Evolutionary conservation across 1,284 basidiomycete species (phyloP), one percentile per base, ranked within the genome.

Genomic region (Microbotryum violaceum): DNA sequence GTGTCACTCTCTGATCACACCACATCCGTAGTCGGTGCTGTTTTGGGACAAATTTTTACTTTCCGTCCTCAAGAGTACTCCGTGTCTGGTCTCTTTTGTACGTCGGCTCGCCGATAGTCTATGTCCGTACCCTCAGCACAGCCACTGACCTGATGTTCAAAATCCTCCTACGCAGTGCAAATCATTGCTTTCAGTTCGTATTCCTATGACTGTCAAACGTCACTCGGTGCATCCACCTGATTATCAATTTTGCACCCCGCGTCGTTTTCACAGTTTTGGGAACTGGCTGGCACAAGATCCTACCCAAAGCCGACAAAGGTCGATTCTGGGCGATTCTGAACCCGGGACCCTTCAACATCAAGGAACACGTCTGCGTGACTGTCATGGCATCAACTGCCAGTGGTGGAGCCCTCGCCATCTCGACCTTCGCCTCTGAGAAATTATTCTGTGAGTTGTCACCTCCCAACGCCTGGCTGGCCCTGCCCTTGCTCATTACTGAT

Each of bases 371-470:
- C 0, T 81, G 82, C 33, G 82, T 86, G 45, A 79, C 84, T 23
- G 85, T 86, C 65, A 84, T 85, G 82, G 72, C 84, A 3, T 82
- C 82, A 49, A 82, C 85, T 4, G 83, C 84, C 1, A 80, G 82
- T 3, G 80, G 79, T 9, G 81, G 82, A 0, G 84, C 85, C 0
- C 78, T 85, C 45, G 85, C 80, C 0, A 84, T 84, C 48, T 81
- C 83, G 60, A 78, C 87, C 44, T 78, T 86, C 54, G 83, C 84
- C 0, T 83, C 84, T 0, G 79, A 86, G 49, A 78, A 81, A 66
- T 70, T 82, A 18, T 82, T 80, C 72, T 37, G 23, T 42, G 37
- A 12, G 37, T 42, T 12, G 31, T 10, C 37, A 42, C 20, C 14
- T 25, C 20, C 20, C 53, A 25, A 7, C 12, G 23, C 16, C 29